phyloP scores from a whole-genome alignment of 2,329 filamentous ascomycete species.

The Harringtonia lauricola region DNA sequence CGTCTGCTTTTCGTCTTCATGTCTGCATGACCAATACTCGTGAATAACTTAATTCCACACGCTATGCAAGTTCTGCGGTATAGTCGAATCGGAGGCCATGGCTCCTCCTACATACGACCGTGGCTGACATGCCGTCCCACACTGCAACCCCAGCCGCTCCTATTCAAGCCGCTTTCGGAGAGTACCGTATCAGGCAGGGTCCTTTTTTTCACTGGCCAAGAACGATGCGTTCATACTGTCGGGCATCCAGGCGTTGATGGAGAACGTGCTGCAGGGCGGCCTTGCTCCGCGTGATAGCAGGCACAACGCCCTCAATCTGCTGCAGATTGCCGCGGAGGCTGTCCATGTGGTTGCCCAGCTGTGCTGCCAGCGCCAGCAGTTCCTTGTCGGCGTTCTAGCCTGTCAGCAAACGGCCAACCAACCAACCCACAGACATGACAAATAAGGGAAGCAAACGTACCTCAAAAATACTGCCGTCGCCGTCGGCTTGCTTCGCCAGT shows the following conservation, averaged over 20 bases:
- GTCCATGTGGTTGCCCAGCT: slow-evolving; percentile 44
- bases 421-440: not conserved
- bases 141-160: too few species aligned
- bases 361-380: slow-evolving; percentile 31
- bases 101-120: too few species aligned
- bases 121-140: too few species aligned
- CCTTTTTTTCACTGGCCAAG: slow-evolving; percentile 21
- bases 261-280: slow-evolving; percentile 39
- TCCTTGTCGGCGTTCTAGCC: slow-evolving; percentile 24
- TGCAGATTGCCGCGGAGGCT: slow-evolving; percentile 42
- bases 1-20: too few species aligned
- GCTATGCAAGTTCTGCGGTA: too few species aligned
- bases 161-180: too few species aligned
- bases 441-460: slow-evolving; percentile 12
- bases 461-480: slow-evolving; percentile 17
- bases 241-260: slow-evolving; percentile 30
- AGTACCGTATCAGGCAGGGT: not conserved
- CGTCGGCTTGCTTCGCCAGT: not conserved
- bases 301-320: slow-evolving; percentile 40
- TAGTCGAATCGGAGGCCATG: too few species aligned
- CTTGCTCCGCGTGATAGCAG: slow-evolving; percentile 34
- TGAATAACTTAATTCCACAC: too few species aligned
- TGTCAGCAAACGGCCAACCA: not conserved
- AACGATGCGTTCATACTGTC: slow-evolving; percentile 36
- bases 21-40: too few species aligned